phyloP scores from a whole-genome alignment of 2,329 filamentous ascomycete genomes.

The Pestalotiopsis sp. region DNA sequence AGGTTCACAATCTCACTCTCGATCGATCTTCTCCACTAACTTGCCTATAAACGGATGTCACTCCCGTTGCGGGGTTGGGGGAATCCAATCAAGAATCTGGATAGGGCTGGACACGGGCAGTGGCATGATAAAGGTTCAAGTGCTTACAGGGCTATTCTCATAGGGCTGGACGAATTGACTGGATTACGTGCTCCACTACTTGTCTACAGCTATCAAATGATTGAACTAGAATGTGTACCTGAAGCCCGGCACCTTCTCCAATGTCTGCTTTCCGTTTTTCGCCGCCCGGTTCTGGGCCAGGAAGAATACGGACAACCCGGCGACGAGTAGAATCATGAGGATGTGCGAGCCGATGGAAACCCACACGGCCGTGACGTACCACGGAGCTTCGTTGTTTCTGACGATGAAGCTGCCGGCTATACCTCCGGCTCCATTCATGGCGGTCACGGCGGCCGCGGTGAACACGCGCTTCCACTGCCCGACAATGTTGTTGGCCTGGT shows the following conservation, averaged over 20 bases:
- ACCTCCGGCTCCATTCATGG: constrained; percentile 64
- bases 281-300: constrained; percentile 53
- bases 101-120: background rate
- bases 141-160: background rate
- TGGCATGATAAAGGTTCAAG: background rate
- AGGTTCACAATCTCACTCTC: background rate
- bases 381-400: constrained; percentile 60
- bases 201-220: background rate
- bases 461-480: constrained; percentile 69
- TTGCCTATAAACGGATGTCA: background rate
- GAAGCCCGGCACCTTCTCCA: constrained; percentile 48
- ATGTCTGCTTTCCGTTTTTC: constrained; percentile 44
- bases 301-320: constrained; percentile 55
- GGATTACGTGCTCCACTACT: background rate
- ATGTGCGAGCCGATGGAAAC: constrained; percentile 67
- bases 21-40: background rate
- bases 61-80: background rate
- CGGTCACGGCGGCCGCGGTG: constrained; percentile 61
- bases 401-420: constrained; percentile 71
- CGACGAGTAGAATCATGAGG: constrained; percentile 58
- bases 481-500: constrained; percentile 64
- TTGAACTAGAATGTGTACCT: constrained; percentile 26
- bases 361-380: constrained; percentile 68
- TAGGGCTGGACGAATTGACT: background rate
- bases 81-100: background rate